Evolutionary conservation across 257 asterid genomes (phyloP), one percentile per base, ranked within the genome.

Genomic region (Nicotiana sylvestris): DNA sequence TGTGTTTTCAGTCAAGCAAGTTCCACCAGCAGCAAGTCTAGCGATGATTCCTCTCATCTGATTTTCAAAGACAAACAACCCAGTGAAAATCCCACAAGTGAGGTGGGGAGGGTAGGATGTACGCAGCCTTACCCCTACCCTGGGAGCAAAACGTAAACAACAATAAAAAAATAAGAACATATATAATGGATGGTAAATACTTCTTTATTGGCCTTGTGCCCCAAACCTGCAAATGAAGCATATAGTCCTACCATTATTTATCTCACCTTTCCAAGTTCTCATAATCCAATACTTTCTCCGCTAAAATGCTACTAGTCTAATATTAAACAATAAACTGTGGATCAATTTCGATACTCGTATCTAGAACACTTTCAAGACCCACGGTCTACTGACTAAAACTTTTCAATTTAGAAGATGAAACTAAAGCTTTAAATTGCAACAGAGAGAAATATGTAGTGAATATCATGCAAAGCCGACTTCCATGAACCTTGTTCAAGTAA

Each of bases 151-250:
- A 12, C 43, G 62, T 49, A 74, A 74, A 27, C 62, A 74, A 37
- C 60, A 21, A 72, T 6, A 49, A 46, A 46, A 21, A 72, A 72
- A 46, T 46, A 46, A 72, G 37, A 72, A 12, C 61, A 25, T 72
- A 25, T 12, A 72, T 46, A 46, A 72, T 58, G 79, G 27, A 15
- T 3, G 25, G 33, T 76, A 76, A 51, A 57, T 51, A 29, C 53
- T 35, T 49, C 61, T 72, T 25, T 1, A 0, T 51, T 51, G 43
- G 29, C 10, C 80, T 15, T 51, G 27, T 46, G 37, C 39, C 30
- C 79, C 61, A 72, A 72, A 72, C 61, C 51, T 25, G 61, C 61
- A 72, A 72, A 46, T 25, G 9, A 72, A 72, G 53, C 79, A 72
- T 72, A 72, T 72, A 46, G 9, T 72, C 39, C 79, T 13, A 72